Evolutionary conservation across 495 filamentous ascomycete genomes (phyloP), one percentile per base, ranked within the genome.

Genomic region (Beverwykella pulmonaria): DNA sequence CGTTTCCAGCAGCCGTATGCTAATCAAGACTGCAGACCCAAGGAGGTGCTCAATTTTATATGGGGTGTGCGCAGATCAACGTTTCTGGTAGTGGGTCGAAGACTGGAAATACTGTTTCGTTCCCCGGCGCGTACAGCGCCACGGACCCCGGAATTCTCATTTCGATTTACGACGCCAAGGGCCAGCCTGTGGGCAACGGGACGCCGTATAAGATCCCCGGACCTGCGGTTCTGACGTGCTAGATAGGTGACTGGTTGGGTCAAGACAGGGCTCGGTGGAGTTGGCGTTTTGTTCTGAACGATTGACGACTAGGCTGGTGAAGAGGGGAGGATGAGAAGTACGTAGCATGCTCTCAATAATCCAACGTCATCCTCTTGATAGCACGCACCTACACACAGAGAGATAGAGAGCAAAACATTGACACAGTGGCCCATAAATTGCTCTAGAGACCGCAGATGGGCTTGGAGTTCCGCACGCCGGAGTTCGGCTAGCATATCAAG

Each of bases 51-150:
- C 69, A 72, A 29, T 72, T 68, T 39, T 72, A 69, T 29, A 54
- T 65, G 70, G 75, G 73, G n/a, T 85, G 83, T 67, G 84, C 83
- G 5, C 82, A 85, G 74, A 82, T 86, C 73, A 82, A 80, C 63
- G 76, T 85, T 22, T 73, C 77, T 20, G 79, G 82, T 53, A 76
- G 75, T 26, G 82, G 83, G 44, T 73, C 74, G 27, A 78, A 79
- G 52, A 71, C 71, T 4, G 80, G 79, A 0, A 73, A 75, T 58
- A 85, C 83, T 7, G 82, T 86, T 44, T 79, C 76, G 72, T 81
- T 86, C 72, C 85, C 84, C 3, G 83, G 84, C 29, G 80, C 80
- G 20, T 84, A 84, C 73, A 70, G 75, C 70, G 71, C 79, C 46
- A 79, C 61, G 58, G 79, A 85, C 73, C 80, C 83, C 14, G 82